phyloP scores from a whole-genome alignment of 2,329 filamentous ascomycete species.

The Xenosphaeropsis pyriputrescens region DNA sequence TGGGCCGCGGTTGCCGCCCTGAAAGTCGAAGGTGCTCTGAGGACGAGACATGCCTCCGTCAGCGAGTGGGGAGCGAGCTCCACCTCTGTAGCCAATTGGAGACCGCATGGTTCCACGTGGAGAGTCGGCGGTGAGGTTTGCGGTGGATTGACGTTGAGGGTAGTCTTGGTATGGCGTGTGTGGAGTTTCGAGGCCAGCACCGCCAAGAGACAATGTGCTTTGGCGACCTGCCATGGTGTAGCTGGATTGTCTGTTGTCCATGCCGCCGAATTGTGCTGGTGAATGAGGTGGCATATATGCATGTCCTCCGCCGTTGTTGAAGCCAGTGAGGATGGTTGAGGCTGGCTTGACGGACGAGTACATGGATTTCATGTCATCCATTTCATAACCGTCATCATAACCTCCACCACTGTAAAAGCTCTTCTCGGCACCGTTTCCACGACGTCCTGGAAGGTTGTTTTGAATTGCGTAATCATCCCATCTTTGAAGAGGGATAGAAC shows the following conservation, averaged over 20 bases:
- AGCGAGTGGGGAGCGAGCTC: constrained; percentile 29
- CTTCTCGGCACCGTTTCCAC: constrained; percentile 58
- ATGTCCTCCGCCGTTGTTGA: constrained; percentile 41
- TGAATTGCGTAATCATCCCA: constrained; percentile 90
- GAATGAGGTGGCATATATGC: constrained; percentile 71
- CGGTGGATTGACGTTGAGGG: constrained; percentile 21
- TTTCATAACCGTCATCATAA: constrained; percentile 75
- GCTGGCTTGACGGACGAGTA: constrained; percentile 85
- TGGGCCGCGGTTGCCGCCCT: constrained; percentile 43
- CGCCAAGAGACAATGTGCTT: constrained; percentile 51
- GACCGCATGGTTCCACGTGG: constrained; percentile 11
- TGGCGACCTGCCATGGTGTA: constrained; percentile 42
- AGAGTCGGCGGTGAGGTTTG: constrained; percentile 19
- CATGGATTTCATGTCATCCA: constrained; percentile 95
- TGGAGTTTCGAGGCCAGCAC: constrained; percentile 30
- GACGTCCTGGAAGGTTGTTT: constrained; percentile 84
- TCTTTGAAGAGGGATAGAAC: constrained; percentile 81
- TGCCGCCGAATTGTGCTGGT: constrained; percentile 53
- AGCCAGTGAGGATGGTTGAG: constrained; percentile 75
- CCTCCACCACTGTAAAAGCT: constrained; percentile 36
- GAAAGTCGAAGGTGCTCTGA: constrained; percentile 45
- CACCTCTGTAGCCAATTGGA: constrained; percentile 27
- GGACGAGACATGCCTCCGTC: constrained; percentile 22
- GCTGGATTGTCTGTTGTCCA: constrained; percentile 20
- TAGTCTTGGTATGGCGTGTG: constrained; percentile 44